A percentile compares a stretch with the other conserved stretches of the same genome.
Conservation (phyloP, 2,329 filamentous ascomycete species). For the Trichoderma semiorbis region DNA sequence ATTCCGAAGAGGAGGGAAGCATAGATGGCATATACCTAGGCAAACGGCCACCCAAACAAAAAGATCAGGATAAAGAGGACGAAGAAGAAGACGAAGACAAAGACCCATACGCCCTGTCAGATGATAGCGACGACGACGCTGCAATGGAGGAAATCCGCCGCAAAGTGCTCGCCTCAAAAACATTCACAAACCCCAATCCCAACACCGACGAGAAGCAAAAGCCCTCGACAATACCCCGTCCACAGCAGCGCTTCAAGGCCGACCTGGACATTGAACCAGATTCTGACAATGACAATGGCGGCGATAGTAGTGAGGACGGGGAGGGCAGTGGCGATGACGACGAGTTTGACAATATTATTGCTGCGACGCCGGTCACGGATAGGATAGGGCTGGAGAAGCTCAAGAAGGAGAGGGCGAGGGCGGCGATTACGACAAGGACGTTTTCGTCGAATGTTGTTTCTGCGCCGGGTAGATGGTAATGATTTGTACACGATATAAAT, state of each 20-base stretch:
- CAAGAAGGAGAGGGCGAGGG: slow-evolving; percentile 52
- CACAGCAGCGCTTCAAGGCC: slow-evolving; percentile 48
- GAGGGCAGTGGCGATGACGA: slow-evolving; percentile 66
- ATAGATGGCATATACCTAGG: slow-evolving; percentile 60
- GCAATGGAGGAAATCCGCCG: slow-evolving; percentile 91
- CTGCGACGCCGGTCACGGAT: slow-evolving; percentile 86
- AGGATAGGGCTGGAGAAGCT: slow-evolving; percentile 63
- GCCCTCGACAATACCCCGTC: slow-evolving; percentile 60
- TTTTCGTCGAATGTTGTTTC: slow-evolving; percentile 49
- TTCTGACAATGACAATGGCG: slow-evolving; percentile 57
- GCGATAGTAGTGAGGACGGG: slow-evolving; percentile 50
- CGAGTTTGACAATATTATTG: slow-evolving; percentile 89
- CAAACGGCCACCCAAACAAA: slow-evolving; percentile 42
- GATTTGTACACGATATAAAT: background rate
- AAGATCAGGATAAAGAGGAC: background rate
- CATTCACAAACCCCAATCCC: slow-evolving; percentile 57
- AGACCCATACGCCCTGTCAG: slow-evolving; percentile 74
- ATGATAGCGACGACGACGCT: slow-evolving; percentile 73
- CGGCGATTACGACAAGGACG: slow-evolving; percentile 46
- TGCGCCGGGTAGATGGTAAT: slow-evolving; percentile 47
- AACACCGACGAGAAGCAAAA: slow-evolving; percentile 57
- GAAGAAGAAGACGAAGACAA: slow-evolving; percentile 43
- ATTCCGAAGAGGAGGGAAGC: slow-evolving; percentile 43
- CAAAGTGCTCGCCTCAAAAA: slow-evolving; percentile 86
- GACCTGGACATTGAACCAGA: slow-evolving; percentile 59